Evolutionary conservation across 2,329 filamentous ascomycete species (phyloP).

Genomic region (Parascedosporium putredinis): DNA sequence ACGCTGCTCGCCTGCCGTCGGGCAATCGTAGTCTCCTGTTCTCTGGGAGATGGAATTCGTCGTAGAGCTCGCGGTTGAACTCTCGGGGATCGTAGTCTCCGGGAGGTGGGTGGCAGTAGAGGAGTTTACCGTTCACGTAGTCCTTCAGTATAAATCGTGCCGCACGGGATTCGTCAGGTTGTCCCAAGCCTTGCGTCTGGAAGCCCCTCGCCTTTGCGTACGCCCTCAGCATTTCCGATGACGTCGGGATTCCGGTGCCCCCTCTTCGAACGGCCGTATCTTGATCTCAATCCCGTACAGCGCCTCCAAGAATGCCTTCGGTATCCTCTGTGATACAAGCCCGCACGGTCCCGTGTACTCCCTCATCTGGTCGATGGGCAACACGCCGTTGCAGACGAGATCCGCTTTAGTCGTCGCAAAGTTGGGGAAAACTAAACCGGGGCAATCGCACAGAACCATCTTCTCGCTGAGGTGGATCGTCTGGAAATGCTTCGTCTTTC

Average conservation of each 20-base stretch:
- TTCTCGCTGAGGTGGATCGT: conserved; percentile 87
- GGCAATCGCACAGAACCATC: conserved; percentile 92
- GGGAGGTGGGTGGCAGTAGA: conserved; percentile 85
- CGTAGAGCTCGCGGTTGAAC: conserved; percentile 88
- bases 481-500: conserved; percentile 99
- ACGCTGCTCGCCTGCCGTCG: conserved; percentile 47
- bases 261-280: conserved; percentile 75
- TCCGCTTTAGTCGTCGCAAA: conserved; percentile 96
- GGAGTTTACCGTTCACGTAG: conserved; percentile 90
- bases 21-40: conserved; percentile 30
- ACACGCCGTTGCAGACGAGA: conserved; percentile 84
- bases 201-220: conserved; percentile 88
- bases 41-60: conserved; percentile 67
- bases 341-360: conserved; percentile 83
- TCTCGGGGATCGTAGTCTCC: conserved; percentile 56
- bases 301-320: conserved; percentile 79
- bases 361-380: conserved; percentile 92
- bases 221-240: conserved; percentile 71
- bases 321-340: conserved; percentile 76
- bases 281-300: conserved; percentile 87
- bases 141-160: conserved; percentile 88
- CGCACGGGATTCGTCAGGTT: conserved; percentile 87
- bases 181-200: conserved; percentile 76
- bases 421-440: conserved; percentile 96
- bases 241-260: conserved; percentile 82